Base-by-base conservation (phyloP, 306 rosid genomes). In the Lagenaria siceraria region DNA sequence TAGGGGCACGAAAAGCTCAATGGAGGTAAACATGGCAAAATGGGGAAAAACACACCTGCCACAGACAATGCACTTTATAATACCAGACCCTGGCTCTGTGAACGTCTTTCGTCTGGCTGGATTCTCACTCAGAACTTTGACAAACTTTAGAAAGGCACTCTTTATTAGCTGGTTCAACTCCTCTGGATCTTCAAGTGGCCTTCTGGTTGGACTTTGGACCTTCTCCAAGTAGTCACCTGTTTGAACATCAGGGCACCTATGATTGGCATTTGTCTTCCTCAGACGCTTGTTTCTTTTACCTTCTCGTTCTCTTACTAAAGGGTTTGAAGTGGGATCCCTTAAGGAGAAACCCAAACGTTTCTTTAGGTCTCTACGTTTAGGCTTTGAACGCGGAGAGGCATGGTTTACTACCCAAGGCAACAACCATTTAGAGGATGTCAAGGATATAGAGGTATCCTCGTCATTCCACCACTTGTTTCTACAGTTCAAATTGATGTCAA, bases 1-100 rank as follows among this genome's bases (percentile, higher is more conserved):
- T 9, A 71, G n/a, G 40, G 58, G 10, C 38, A 48, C 22, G 8
- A 22, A 46, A 43, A 71, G 55, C n/a, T 70, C 29, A 59, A 60
- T 36, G 73, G 17, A 13, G 54, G 29, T 40, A 68, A 42, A n/a
- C 78, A 76, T 17, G 31, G 36, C 7, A 49, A 6, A 38, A n/a
- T 24, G 22, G 61, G 33, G 79, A 9, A 83, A 75, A 65, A 83
- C 86, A 75, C 75, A 83, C 88, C 88, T 85, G 86, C 83, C 81
- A 36, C 88, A 85, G 42, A 78, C 76, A 54, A 63, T 42, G 80
- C 88, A 85, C 79, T 60, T 78, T n/a, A 77, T 53, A 76, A 82
- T 66, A 69, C 61, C 10, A 48, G 55, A 60, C 53, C 72, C 72
- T 66, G 75, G 81, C 46, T 74, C 82, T 58, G 40, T 36, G 75